Evolutionary conservation across 768 basidiomycete species (phyloP).

Genomic region (Mycena pura): DNA sequence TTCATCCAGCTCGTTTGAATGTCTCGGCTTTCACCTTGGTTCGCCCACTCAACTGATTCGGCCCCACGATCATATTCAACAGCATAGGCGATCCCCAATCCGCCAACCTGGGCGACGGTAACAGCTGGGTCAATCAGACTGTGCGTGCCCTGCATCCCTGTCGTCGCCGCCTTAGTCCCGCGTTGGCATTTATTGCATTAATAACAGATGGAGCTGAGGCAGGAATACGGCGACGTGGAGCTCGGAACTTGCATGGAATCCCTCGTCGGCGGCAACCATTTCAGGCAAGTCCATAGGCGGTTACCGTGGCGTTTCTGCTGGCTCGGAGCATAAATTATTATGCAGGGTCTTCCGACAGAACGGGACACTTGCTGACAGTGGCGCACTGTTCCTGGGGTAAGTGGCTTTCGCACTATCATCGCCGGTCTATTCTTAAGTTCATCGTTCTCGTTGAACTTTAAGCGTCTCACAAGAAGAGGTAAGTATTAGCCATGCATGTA

Average conservation of each 20-base stretch:
- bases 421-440: background rate
- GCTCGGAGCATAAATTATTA: background rate
- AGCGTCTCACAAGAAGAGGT: constrained; percentile 54
- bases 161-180: background rate
- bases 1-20: constrained; percentile 55
- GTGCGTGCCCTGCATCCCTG: constrained; percentile 27
- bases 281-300: constrained; percentile 10
- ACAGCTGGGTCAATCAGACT: constrained; percentile 53
- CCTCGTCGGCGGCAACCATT: constrained; percentile 56
- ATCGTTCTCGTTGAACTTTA: background rate
- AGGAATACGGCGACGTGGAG: constrained; percentile 68
- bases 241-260: constrained; percentile 76
- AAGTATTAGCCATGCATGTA: background rate
- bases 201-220: constrained; percentile 66
- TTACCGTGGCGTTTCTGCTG: too few relatives aligned
- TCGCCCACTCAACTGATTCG: background rate
- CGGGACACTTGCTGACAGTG: constrained; percentile 36
- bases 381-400: constrained; percentile 55
- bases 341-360: constrained; percentile 52
- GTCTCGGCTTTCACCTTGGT: constrained; percentile 60
- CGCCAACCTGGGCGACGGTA: constrained; percentile 75
- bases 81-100: constrained; percentile 60
- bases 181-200: background rate
- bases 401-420: background rate
- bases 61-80: constrained; percentile 51